Evolutionary conservation across 495 filamentous ascomycete species (phyloP), one percentile per base, ranked within the genome.

Genomic region (Talaromyces ruber): DNA sequence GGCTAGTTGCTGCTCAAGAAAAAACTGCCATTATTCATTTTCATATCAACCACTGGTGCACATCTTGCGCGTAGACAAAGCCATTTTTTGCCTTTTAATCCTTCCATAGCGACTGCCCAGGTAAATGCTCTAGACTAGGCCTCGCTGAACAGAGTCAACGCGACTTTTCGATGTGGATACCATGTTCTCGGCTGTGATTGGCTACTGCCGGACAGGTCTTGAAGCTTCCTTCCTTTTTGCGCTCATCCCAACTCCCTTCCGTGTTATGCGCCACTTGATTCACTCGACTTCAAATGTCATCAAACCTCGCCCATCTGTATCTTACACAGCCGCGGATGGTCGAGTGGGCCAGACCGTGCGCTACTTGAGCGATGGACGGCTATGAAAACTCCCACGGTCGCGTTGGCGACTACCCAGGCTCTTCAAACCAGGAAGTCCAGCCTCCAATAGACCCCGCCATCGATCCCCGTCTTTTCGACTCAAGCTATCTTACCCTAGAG

Each of bases 401-500:
- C 18, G 22, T 39, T n/a, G 37, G 21, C 25, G 55, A 58, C 29
- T 28, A 22, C 21, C 28, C 72, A 7, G 71, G 72, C 4, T 77
- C 76, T 34, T 68, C 74, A 58, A 77, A 72, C 74, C 72, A 74
- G 60, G 68, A 63, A 14, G 56, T 22, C 26, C 65, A 4, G 39
- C 34, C 26, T 56, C 64, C 39, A 43, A 9, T 68, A 52, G 53
- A 72, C 25, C 70, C 71, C 2, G 72, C 72, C 57, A 65, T 80
- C 59, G 77, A 80, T 53, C 77, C 77, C 37, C 71, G 76, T 39
- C 66, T 80, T 45, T 79, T 75, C 64, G 68, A 64, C 59, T 57
- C 54, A 7, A 57, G 54, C 29, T 57, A 57, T 57, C 54, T 54
- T n/a, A 14, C 51, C 11, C 11, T 30, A 34, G 54, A 57, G 21